Conservation (phyloP, 352 stramenopile genomes). For the Plasmopara halstedii region DNA sequence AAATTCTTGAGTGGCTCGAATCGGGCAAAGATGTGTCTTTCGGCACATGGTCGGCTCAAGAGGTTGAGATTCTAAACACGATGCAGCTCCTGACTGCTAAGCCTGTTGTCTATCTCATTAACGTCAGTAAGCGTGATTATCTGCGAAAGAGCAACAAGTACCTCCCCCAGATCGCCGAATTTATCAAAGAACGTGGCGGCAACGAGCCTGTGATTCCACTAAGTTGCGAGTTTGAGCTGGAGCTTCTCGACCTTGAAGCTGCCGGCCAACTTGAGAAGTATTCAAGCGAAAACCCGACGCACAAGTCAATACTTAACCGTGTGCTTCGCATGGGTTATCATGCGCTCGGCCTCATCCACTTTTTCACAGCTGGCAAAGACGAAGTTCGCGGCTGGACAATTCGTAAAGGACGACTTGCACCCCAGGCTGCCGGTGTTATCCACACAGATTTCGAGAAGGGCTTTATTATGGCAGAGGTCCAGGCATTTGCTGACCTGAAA, state of each 20-base stretch:
- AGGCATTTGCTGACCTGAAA: slow-evolving; percentile 85
- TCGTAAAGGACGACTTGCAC: slow-evolving; percentile 93
- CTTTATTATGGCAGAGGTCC: slow-evolving; percentile 96
- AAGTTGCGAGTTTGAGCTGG: slow-evolving; percentile 97
- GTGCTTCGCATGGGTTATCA: slow-evolving; percentile 98
- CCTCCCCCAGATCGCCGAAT: slow-evolving; percentile 96
- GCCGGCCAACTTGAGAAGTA: slow-evolving; percentile 51
- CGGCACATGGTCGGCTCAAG: slow-evolving; percentile 80
- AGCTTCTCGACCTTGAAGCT: slow-evolving; percentile 79
- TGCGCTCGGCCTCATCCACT: slow-evolving; percentile 97
- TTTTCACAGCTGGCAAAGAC: slow-evolving; percentile 98
- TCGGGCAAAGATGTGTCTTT: slow-evolving; percentile 88
- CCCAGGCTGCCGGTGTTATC: slow-evolving; percentile 98
- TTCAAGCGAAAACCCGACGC: slow-evolving; percentile 74
- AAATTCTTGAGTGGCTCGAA: slow-evolving; percentile 77
- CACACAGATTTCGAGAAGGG: slow-evolving; percentile 99
- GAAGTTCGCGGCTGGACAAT: slow-evolving; percentile 99
- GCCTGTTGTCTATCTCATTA: slow-evolving; percentile 98
- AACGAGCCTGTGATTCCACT: slow-evolving; percentile 96
- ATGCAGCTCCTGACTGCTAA: slow-evolving; percentile 92
- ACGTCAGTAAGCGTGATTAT: slow-evolving; percentile 98
- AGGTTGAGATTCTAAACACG: slow-evolving; percentile 89
- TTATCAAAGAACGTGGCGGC: slow-evolving; percentile 93
- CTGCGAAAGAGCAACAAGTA: slow-evolving; percentile 98
- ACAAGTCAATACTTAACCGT: slow-evolving; percentile 92